Evolutionary conservation across 495 filamentous ascomycete species (phyloP).

Genomic region (Mytilinidion resinicola): DNA sequence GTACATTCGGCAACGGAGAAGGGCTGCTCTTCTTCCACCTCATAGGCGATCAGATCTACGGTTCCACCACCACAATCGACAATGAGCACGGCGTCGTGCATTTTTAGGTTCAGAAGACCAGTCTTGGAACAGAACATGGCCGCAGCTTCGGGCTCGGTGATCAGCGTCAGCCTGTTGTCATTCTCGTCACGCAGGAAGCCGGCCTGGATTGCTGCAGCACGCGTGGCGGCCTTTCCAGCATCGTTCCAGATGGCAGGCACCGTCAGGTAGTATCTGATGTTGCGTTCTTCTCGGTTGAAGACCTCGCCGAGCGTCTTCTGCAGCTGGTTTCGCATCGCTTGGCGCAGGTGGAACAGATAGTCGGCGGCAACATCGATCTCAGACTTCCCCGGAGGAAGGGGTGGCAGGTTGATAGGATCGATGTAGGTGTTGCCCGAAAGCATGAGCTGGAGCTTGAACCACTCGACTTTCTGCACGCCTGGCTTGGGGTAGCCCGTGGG

Average conservation of each 20-base stretch:
- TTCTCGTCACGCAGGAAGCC: slow-evolving; percentile 70
- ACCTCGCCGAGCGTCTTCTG: slow-evolving; percentile 74
- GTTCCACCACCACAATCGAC: slow-evolving; percentile 72
- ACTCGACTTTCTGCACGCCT: slow-evolving; percentile 71
- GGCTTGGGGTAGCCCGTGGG: slow-evolving; percentile 70
- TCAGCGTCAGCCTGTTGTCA: slow-evolving; percentile 64
- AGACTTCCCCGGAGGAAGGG: slow-evolving; percentile 68
- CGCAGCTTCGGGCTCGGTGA: slow-evolving; percentile 67
- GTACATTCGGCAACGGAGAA: slow-evolving; percentile 71
- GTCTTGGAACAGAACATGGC: slow-evolving; percentile 71
- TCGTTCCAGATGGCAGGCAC: slow-evolving; percentile 75
- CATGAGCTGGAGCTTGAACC: slow-evolving; percentile 77
- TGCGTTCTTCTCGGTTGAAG: slow-evolving; percentile 68
- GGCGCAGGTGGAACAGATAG: slow-evolving; percentile 69
- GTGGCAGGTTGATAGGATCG: slow-evolving; percentile 70
- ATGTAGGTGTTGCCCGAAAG: slow-evolving; percentile 73
- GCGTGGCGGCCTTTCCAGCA: slow-evolving; percentile 64
- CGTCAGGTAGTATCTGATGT: slow-evolving; percentile 67
- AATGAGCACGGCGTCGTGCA: slow-evolving; percentile 67
- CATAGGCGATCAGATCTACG: slow-evolving; percentile 70
- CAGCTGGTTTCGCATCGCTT: slow-evolving; percentile 64
- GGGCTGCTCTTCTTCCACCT: slow-evolving; percentile 68
- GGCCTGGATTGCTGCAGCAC: slow-evolving; percentile 66
- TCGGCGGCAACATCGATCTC: slow-evolving; percentile 72
- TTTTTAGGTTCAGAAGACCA: slow-evolving; percentile 64